Percentiles rank a stretch among this genome's conserved stretches.
Conservation (phyloP, 495 filamentous ascomycete species). For the Xylaria telfairii region DNA sequence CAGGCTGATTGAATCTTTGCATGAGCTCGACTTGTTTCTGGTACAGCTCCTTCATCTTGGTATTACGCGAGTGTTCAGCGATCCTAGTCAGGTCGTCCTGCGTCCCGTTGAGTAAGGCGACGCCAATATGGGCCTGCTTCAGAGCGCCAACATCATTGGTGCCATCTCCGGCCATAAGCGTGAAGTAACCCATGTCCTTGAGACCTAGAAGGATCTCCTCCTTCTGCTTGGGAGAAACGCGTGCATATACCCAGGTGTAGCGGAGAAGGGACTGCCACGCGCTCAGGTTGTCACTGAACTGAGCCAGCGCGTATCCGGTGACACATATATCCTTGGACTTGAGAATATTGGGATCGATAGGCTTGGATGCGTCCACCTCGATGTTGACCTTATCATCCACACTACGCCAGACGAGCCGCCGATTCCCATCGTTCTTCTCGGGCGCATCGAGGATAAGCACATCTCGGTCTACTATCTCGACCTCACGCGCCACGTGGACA, state of each 20-base stretch:
- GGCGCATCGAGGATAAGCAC: constrained; percentile 94
- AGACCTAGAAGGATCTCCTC: constrained; percentile 96
- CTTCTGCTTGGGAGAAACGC: constrained; percentile 98
- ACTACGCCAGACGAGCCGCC: constrained; percentile 89
- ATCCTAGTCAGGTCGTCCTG: constrained; percentile 89
- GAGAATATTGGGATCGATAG: constrained; percentile 82
- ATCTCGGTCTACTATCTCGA: constrained; percentile 97
- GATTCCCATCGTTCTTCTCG: constrained; percentile 83
- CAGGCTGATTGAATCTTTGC: constrained; percentile 88
- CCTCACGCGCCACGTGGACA: constrained; percentile 91
- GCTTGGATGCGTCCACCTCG: constrained; percentile 83
- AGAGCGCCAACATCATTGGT: constrained; percentile 98
- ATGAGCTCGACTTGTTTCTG: constrained; percentile 93
- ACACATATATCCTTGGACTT: constrained; percentile 91
- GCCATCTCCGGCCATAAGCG: constrained; percentile 97
- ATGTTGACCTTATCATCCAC: constrained; percentile 89
- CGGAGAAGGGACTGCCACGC: constrained; percentile 74
- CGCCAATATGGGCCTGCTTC: constrained; percentile 97
- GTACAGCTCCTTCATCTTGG: constrained; percentile 98
- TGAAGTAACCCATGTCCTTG: constrained; percentile 96
- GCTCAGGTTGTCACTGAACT: constrained; percentile 80
- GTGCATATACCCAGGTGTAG: constrained; percentile 96
- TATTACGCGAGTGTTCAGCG: constrained; percentile 87
- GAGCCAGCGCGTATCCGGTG: constrained; percentile 90
- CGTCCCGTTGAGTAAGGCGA: constrained; percentile 94